Evolutionary conservation across 306 rosid species (phyloP), one percentile per base, ranked within the genome.

Genomic region (Sesbania bispinosa): DNA sequence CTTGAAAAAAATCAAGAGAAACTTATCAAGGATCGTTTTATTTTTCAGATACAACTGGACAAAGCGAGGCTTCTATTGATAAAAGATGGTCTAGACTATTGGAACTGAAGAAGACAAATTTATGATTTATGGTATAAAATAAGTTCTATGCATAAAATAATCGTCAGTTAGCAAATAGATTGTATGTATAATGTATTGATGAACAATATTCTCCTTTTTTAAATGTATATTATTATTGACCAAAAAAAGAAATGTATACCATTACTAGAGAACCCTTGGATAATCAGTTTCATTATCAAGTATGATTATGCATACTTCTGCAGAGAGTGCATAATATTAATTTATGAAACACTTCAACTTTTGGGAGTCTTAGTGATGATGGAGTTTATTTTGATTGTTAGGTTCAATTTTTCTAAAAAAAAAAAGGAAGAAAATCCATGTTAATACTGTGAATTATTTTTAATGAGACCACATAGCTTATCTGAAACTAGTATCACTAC

Each of bases 11-110:
- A n/a, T 32, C 10, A 16, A 64, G 33, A 29, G 30, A 18, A 58
- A 27, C 72, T 72, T 8, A 41, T 38, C 3, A 15, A 69, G 10
- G 19, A 23, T 24, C 1, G 4, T 66, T 73, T 39, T 43, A 16
- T 47, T 55, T 84, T 84, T 64, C 90, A 90, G 96, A 53, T 16
- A n/a, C n/a, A n/a, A n/a, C n/a, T 16, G 86, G 83, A 51, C 68
- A 63, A 72, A 73, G 64, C 10, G 47, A 59, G 50, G 86, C 78
- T 66, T 83, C 86, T 4, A 54, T 82, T 10, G 93, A 85, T 47
- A 81, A 78, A 80, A 82, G 92, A 57, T 90, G 97, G 97, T 87
- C 90, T 18, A 85, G 76, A 82, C 90, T 93, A 42, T 66, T 84
- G 82, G 92, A 88, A 60, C 82, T 90, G 4, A 90, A 77, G 86